These are phyloP conservation scores for Neostapfia colusana DNA, from an alignment of 176 grass and related monocot genomes.

Conservation along the genomic window DNA sequence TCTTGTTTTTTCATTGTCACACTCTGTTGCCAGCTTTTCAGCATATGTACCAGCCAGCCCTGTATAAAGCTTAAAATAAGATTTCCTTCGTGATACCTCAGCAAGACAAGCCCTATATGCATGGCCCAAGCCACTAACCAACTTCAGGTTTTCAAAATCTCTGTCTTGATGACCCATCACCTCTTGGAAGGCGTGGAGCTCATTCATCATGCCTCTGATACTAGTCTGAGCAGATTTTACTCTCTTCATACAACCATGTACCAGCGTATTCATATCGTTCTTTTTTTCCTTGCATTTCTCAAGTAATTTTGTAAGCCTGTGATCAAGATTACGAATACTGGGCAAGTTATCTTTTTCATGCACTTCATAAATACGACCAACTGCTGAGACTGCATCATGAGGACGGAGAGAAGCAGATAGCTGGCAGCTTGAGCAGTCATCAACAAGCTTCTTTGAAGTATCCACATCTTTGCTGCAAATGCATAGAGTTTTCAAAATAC, in stretches of 20 bases:
- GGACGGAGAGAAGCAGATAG: conserved; percentile 74
- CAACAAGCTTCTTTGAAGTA: conserved; percentile 91
- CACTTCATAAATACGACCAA: conserved; percentile 90
- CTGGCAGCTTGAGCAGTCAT: conserved; percentile 70
- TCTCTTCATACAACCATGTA: conserved; percentile 85
- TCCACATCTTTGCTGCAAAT: conserved; percentile 91
- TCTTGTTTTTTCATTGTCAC: conserved; percentile 73
- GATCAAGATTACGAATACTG: conserved; percentile 60
- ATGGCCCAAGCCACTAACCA: conserved; percentile 63
- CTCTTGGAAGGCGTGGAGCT: conserved; percentile 87
- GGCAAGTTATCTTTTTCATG: conserved; percentile 93
- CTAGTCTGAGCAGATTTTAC: conserved; percentile 72
- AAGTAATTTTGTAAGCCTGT: conserved; percentile 67
- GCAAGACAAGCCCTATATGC: conserved; percentile 89
- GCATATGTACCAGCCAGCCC: conserved; percentile 84
- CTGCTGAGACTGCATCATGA: conserved; percentile 94
- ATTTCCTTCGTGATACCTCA: conserved; percentile 80
- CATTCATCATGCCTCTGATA: conserved; percentile 88
- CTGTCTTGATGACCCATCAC: conserved; percentile 78
- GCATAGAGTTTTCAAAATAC: conserved; percentile 38
- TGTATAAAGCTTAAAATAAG: conserved; percentile 83
- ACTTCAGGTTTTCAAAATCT: conserved; percentile 78
- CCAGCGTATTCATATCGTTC: conserved; percentile 71
- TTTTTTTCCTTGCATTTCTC: conserved; percentile 68
- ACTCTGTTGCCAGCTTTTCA: conserved; percentile 77